phyloP scores from a whole-genome alignment of 177 flowering plant species.

The Vitis hybrid region DNA sequence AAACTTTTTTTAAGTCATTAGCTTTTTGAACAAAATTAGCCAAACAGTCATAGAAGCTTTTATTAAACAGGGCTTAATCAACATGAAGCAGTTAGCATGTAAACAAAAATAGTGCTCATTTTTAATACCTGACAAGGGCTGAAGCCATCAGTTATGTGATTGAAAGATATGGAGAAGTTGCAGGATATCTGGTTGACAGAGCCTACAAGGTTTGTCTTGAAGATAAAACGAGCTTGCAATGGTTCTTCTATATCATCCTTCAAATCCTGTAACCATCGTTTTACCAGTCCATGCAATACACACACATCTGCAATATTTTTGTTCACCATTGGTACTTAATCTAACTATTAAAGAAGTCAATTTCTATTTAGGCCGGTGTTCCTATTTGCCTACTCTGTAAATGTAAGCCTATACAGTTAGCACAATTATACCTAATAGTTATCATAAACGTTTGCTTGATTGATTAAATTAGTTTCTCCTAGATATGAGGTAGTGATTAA shows the following conservation, averaged over 20 bases:
- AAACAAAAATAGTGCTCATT: neutral
- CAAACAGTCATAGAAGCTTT: too few relatives aligned
- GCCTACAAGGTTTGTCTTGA: conserved; percentile 52
- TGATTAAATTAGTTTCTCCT: conserved; percentile 1
- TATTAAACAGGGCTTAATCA: too few relatives aligned
- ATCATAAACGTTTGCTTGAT: too few relatives aligned
- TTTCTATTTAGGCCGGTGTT: too few relatives aligned
- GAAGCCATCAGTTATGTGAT: conserved; percentile 58
- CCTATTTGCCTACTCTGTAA: too few relatives aligned
- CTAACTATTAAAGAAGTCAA: too few relatives aligned
- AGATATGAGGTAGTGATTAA: conserved; percentile 2
- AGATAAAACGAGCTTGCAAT: conserved; percentile 58
- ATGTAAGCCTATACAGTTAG: too few relatives aligned
- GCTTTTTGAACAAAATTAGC: too few relatives aligned
- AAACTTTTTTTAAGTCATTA: too few relatives aligned
- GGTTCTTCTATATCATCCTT: conserved; percentile 59
- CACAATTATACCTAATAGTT: too few relatives aligned
- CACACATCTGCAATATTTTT: conserved; percentile 45
- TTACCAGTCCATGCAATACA: conserved; percentile 54
- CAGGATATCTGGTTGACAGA: conserved; percentile 56
- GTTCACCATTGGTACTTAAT: too few relatives aligned
- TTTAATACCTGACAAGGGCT: conserved; percentile 56
- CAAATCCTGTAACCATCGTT: conserved; percentile 69
- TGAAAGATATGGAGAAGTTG: conserved; percentile 45
- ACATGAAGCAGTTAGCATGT: neutral